Evolutionary conservation across 2,329 filamentous ascomycete species (phyloP).

Genomic region (Neofusicoccum parvum): DNA sequence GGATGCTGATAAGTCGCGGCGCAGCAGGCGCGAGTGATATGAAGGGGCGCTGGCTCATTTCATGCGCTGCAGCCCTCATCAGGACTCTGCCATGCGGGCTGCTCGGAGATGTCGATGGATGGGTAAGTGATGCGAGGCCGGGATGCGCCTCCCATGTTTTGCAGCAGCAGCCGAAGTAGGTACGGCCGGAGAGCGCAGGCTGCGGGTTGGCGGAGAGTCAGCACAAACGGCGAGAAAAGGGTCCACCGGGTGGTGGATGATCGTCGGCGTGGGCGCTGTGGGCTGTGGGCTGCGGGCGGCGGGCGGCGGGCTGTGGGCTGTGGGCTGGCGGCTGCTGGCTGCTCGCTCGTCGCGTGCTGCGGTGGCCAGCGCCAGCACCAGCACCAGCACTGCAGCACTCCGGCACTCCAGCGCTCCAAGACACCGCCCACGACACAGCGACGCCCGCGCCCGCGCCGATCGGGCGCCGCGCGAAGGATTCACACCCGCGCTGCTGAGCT

Average conservation of each 20-base stretch:
- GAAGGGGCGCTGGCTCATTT: not conserved
- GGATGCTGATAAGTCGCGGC: not conserved
- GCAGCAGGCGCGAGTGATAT: not conserved
- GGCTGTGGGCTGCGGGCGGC: too few relatives aligned
- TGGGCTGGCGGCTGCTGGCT: too few relatives aligned
- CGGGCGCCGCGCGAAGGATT: slow-evolving; percentile 4
- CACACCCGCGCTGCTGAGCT: not conserved
- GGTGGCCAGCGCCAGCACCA: too few relatives aligned
- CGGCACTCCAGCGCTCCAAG: too few relatives aligned
- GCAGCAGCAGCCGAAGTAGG: not conserved
- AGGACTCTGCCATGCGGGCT: not conserved
- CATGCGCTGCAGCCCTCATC: not conserved
- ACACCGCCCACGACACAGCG: not conserved
- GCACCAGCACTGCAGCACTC: too few relatives aligned
- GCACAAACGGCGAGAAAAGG: not conserved
- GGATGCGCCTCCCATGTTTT: not conserved
- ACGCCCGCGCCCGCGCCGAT: not conserved
- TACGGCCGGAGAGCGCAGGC: not conserved
- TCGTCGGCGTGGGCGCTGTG: too few relatives aligned
- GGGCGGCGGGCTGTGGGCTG: too few relatives aligned
- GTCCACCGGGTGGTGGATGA: too few relatives aligned
- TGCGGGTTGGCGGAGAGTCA: too few relatives aligned
- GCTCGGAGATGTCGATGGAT: not conserved
- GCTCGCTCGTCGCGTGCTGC: too few relatives aligned
- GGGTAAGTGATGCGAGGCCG: not conserved